Evolutionary conservation across 345 rosid genomes (phyloP).

Genomic region (Hevea brasiliensis): DNA sequence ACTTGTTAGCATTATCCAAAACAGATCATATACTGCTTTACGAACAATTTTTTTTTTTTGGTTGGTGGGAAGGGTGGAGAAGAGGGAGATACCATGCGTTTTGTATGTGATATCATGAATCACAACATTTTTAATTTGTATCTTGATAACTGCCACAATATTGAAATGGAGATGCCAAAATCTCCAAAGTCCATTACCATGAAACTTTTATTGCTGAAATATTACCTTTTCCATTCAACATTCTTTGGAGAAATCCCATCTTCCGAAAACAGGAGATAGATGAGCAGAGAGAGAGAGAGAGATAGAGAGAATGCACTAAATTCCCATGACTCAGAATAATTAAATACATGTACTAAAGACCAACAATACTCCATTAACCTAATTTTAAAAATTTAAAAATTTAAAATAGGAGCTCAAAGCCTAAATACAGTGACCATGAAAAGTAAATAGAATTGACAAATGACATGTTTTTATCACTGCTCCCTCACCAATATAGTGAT

Average conservation of each 20-base stretch:
- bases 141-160: not conserved
- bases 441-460: not conserved
- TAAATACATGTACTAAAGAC: not conserved
- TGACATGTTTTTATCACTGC: not conserved
- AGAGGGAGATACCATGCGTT: not conserved
- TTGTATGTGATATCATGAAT: not conserved
- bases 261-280: not conserved
- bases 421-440: not conserved
- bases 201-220: not conserved
- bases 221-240: not conserved
- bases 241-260: not conserved
- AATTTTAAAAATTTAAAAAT: not conserved
- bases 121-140: not conserved
- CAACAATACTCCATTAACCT: not conserved
- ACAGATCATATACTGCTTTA: not conserved
- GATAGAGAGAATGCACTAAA: not conserved
- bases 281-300: not conserved
- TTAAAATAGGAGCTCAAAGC: not conserved
- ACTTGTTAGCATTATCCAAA: not conserved
- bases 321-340: not conserved
- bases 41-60: not conserved
- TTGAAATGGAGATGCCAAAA: not conserved
- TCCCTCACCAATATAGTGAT: not conserved
- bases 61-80: too few relatives aligned
- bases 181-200: not conserved